A percentile compares a stretch with the other conserved stretches of the same genome.
phyloP scores from a whole-genome alignment of 169 alveolate genomes.

The Eimeria acervulina region DNA sequence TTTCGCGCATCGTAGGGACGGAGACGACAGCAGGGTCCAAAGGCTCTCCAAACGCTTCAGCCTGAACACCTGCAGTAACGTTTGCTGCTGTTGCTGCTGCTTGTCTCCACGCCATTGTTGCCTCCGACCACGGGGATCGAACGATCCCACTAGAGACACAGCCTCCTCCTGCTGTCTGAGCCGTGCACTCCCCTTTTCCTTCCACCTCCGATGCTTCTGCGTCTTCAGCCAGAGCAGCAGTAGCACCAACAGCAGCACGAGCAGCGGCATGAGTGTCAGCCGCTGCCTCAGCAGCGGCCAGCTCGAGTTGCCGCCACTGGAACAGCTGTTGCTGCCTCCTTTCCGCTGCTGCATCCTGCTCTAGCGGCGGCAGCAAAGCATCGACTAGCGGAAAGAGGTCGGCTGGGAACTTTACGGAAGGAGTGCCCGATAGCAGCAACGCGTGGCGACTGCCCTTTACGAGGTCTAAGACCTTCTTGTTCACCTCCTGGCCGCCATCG shows the following conservation, averaged over 20 bases:
- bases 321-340: slow-evolving; percentile 43
- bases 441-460: slow-evolving; percentile 93
- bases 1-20: background rate
- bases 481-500: slow-evolving; percentile 12
- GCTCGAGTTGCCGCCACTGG: slow-evolving; percentile 27
- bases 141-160: background rate
- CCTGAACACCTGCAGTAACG: background rate
- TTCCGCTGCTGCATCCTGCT: slow-evolving; percentile 18
- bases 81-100: slow-evolving; percentile 30
- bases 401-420: slow-evolving; percentile 96
- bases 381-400: slow-evolving; percentile 95
- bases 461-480: slow-evolving; percentile 83
- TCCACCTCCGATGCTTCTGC: background rate
- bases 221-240: background rate
- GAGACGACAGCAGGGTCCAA: background rate
- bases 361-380: slow-evolving; percentile 85
- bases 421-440: slow-evolving; percentile 97
- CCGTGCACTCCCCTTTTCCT: background rate
- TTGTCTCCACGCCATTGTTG: slow-evolving; percentile 41
- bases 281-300: slow-evolving; percentile 18
- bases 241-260: background rate
- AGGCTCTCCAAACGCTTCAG: slow-evolving; percentile 49
- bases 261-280: slow-evolving; percentile 16
- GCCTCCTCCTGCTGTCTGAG: background rate
- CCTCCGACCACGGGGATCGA: slow-evolving; percentile 15